These are phyloP conservation scores for Dichotomopilus funicola DNA, from an alignment of 2,329 filamentous ascomycete genomes.

Conservation along the genomic window DNA sequence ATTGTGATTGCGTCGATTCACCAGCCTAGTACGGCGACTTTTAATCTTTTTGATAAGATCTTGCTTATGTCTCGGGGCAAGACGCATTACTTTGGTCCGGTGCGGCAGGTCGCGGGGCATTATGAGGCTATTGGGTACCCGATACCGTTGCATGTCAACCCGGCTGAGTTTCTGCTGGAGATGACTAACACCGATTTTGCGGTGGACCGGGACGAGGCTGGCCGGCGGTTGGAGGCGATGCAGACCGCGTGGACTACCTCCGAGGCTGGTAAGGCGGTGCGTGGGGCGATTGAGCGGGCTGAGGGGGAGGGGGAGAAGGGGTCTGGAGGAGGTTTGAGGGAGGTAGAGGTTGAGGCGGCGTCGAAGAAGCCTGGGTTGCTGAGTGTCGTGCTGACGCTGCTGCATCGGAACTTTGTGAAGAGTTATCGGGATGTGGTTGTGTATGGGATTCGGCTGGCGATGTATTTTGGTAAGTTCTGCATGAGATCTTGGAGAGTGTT, in stretches of 20 bases:
- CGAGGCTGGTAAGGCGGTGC: conserved; percentile 18
- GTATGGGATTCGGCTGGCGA: conserved; percentile 74
- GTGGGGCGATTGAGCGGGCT: conserved; percentile 20
- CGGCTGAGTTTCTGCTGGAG: conserved; percentile 74
- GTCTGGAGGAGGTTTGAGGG: not conserved
- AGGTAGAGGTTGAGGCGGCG: conserved; percentile 18
- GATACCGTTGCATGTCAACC: conserved; percentile 66
- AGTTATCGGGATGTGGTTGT: conserved; percentile 76
- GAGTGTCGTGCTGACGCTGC: conserved; percentile 54
- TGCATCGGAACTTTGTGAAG: conserved; percentile 78
- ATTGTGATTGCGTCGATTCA: conserved; percentile 79
- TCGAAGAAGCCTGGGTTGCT: conserved; percentile 39
- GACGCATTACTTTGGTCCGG: conserved; percentile 65
- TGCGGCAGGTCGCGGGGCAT: conserved; percentile 52
- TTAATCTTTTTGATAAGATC: conserved; percentile 73
- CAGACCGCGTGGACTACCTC: conserved; percentile 52
- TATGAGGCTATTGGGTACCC: conserved; percentile 55
- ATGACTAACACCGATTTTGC: conserved; percentile 72
- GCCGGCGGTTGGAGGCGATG: conserved; percentile 45
- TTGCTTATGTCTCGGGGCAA: conserved; percentile 65
- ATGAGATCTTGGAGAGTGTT: too few relatives aligned
- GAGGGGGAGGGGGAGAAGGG: conserved; percentile 24
- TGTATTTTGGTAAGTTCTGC: conserved; percentile 57
- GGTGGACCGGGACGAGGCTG: conserved; percentile 39
- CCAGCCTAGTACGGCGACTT: conserved; percentile 75